Percentiles rank a stretch among this genome's conserved stretches.
Evolutionary conservation across 169 alveolate genomes (phyloP).

Genomic region (Theileria sp.): DNA sequence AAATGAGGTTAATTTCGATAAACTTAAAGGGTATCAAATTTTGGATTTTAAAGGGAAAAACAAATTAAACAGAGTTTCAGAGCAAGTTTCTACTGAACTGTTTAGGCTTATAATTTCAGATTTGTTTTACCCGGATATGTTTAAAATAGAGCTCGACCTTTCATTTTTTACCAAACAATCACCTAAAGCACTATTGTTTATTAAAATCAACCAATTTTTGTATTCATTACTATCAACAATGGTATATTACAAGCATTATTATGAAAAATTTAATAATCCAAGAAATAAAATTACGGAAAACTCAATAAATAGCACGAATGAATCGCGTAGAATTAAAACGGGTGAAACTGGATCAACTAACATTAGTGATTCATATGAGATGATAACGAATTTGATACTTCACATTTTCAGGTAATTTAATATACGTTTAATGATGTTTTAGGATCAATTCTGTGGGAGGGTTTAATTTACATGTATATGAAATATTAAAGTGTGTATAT

Average conservation of each 20-base stretch:
- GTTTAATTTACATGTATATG: constrained; percentile 3
- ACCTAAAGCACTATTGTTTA: neutral
- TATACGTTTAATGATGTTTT: neutral
- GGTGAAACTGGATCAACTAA: too few species aligned
- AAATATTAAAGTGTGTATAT: neutral
- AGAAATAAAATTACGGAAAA: neutral
- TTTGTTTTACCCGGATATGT: neutral
- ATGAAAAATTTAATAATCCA: neutral
- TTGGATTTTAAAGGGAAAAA: neutral
- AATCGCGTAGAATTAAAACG: neutral
- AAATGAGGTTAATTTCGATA: neutral
- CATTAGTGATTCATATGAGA: neutral
- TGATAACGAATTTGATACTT: neutral
- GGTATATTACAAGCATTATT: constrained; percentile 2
- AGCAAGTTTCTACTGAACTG: neutral
- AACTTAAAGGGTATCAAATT: neutral
- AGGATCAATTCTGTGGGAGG: neutral
- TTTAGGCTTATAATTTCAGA: neutral
- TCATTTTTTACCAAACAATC: neutral
- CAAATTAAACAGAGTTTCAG: neutral
- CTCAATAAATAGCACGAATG: too few species aligned
- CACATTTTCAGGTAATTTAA: neutral
- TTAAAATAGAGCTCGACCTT: neutral
- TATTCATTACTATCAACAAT: constrained; percentile 6
- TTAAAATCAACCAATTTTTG: neutral